These are phyloP conservation scores for Hydnomerulius pinastri DNA, from an alignment of 768 basidiomycete species.

Conservation along the genomic window DNA sequence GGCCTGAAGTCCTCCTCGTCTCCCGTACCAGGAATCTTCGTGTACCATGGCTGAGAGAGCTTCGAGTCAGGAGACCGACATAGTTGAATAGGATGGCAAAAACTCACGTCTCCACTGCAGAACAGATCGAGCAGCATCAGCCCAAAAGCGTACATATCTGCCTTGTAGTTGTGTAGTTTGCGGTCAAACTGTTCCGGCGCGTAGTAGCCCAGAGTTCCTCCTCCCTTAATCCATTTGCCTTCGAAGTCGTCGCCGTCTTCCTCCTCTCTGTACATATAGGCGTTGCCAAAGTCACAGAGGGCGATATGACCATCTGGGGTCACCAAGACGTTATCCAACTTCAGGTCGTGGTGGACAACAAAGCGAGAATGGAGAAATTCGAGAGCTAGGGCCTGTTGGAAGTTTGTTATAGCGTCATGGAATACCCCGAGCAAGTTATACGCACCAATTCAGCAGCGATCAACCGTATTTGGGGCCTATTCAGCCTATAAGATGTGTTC, in stretches of 20 bases:
- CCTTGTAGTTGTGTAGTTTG: conserved; percentile 44
- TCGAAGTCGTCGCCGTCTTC: conserved; percentile 5
- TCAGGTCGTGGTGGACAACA: conserved; percentile 52
- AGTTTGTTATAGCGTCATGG: neutral
- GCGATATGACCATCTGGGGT: conserved; percentile 22
- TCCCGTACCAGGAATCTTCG: neutral
- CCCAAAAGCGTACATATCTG: conserved; percentile 44
- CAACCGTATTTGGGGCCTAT: conserved; percentile 10
- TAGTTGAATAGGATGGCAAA: neutral
- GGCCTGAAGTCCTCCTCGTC: neutral
- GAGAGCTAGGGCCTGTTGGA: conserved; percentile 5
- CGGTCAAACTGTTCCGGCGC: conserved; percentile 43
- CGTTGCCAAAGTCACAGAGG: conserved; percentile 20
- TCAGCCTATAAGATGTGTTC: conserved; percentile 3
- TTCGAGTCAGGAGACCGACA: neutral
- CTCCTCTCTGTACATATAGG: conserved; percentile 6
- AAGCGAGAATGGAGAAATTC: conserved; percentile 18
- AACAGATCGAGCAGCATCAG: conserved; percentile 12
- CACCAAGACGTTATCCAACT: conserved; percentile 53
- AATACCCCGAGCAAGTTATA: neutral
- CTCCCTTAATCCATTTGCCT: neutral
- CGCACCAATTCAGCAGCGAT: conserved; percentile 18
- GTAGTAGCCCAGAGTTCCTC: conserved; percentile 47
- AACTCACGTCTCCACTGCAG: conserved; percentile 7
- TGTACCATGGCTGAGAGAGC: conserved; percentile 5